Base-by-base conservation (phyloP, 371 early-diverging fungal genomes). In the Haplosporangium sp. region DNA sequence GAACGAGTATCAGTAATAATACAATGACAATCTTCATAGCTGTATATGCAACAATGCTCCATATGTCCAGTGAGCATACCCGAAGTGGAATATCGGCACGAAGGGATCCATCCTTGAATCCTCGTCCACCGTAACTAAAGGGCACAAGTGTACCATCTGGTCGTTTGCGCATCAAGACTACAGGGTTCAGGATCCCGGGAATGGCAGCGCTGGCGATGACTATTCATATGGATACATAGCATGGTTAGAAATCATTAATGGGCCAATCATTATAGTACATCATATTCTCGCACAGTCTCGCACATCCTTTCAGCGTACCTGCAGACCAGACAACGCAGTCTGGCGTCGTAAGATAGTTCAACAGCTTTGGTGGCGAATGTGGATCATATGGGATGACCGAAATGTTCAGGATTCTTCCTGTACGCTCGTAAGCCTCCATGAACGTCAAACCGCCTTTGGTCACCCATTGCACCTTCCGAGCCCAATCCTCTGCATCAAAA, bases 291-390 rank as follows among this genome's bases (percentile, higher is more conserved):
- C 29, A 29, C 29, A 29, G 29, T 29, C 29, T 29, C 29, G 29
- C 29, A 4, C 29, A 29, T 29, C 29, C 29, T 29, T 4, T 29
- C 29, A 4, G 38, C 55, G 65, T 69, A 75, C 81, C 76, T 11
- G 98, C 98, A 50, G 93, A 92, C 88, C 93, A 92, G 59, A 97
- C 89, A 37, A 95, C 85, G 63, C 96, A 94, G 65, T 97, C 88
- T 13, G 97, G 98, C 6, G 96, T 89, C 5, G 95, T 95, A 10
- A 96, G 73, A 82, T 96, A 95, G 74, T 96, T 95, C 37, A 97
- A 82, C 36, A 95, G 80, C 74, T 94, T 90, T 8, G 94, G 90
- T 41, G 92, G 90, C n/a, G 92, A 87, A 69, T 93, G 92, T 10
- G 91, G 85, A 61, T 92, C 94, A 64, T 89, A 89, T 5, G 91